phyloP scores from a whole-genome alignment of 371 early-diverging fungal genomes.

The Polyrhizophydium stewartii region DNA sequence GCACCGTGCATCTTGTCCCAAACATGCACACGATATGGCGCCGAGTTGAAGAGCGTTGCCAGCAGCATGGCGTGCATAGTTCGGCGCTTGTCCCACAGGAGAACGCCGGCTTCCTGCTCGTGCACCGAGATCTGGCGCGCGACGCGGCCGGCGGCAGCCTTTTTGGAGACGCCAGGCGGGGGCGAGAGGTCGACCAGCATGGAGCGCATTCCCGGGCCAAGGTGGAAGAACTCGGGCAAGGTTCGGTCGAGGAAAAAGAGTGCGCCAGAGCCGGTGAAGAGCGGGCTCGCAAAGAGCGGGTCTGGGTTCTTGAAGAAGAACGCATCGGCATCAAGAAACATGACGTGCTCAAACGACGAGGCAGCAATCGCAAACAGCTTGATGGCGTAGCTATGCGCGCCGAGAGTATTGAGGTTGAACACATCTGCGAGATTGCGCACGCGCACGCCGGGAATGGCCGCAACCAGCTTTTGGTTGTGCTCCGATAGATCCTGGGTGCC shows the following conservation, averaged over 20 bases:
- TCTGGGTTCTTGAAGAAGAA: constrained; percentile 61
- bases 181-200: constrained; percentile 1
- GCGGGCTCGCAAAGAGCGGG: constrained; percentile 48
- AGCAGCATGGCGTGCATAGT: constrained; percentile 21
- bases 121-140: constrained; percentile 10
- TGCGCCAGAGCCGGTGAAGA: constrained; percentile 44
- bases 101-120: constrained; percentile 37
- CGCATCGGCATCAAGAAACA: constrained; percentile 70
- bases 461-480: constrained; percentile 16
- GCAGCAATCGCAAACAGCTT: constrained; percentile 66
- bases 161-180: constrained; percentile 15
- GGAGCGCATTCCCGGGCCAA: neutral
- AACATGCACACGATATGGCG: constrained; percentile 10
- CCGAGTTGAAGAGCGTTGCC: constrained; percentile 26
- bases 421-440: constrained; percentile 39
- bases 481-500: constrained; percentile 51
- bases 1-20: constrained; percentile 27
- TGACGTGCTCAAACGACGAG: constrained; percentile 55
- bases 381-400: constrained; percentile 43
- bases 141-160: constrained; percentile 40
- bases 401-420: constrained; percentile 15
- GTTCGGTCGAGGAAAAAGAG: constrained; percentile 61
- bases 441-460: constrained; percentile 31
- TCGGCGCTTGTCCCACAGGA: constrained; percentile 23
- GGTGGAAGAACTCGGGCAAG: neutral